A percentile compares a stretch with the other conserved stretches of the same genome.
Evolutionary conservation across 768 basidiomycete species (phyloP).

Genomic region (Artomyces pyxidatus): DNA sequence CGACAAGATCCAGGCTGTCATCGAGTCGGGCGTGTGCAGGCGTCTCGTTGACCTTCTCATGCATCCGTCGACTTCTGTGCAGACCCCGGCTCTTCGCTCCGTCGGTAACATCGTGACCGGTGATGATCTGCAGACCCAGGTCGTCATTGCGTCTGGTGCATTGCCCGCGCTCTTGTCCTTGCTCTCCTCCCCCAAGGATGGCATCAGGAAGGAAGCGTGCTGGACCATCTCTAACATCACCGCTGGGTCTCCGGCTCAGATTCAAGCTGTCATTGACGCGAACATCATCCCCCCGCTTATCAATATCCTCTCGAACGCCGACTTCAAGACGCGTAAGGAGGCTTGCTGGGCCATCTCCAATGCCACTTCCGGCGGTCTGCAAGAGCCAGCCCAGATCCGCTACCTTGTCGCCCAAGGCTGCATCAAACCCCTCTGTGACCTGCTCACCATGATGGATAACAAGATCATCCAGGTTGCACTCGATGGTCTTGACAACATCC

Average conservation of each 20-base stretch:
- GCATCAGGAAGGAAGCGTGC: conserved; percentile 98
- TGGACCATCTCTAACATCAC: conserved; percentile 99
- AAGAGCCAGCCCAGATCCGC: conserved; percentile 94
- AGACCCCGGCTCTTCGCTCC: conserved; percentile 95
- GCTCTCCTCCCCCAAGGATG: conserved; percentile 94
- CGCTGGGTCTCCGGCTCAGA: conserved; percentile 93
- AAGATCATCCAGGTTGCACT: conserved; percentile 99
- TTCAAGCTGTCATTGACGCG: conserved; percentile 95
- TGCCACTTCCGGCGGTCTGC: conserved; percentile 94
- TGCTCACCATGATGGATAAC: conserved; percentile 98
- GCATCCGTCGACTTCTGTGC: conserved; percentile 91
- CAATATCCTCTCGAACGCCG: conserved; percentile 94
- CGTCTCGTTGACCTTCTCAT: conserved; percentile 95
- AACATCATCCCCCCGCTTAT: conserved; percentile 97
- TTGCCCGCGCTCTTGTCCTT: conserved; percentile 90
- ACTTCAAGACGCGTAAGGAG: conserved; percentile 99
- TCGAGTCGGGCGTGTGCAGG: conserved; percentile 96
- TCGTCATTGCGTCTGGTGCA: conserved; percentile 96
- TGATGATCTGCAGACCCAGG: conserved; percentile 98
- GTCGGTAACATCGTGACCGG: conserved; percentile 99
- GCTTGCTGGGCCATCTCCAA: conserved; percentile 99
- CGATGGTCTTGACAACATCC: conserved; percentile 95
- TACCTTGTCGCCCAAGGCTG: conserved; percentile 97
- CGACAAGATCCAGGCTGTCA: conserved; percentile 99
- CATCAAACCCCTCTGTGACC: conserved; percentile 96